These are phyloP conservation scores for Russula ochroleuca DNA, from an alignment of 768 basidiomycete genomes.

Conservation along the genomic window DNA sequence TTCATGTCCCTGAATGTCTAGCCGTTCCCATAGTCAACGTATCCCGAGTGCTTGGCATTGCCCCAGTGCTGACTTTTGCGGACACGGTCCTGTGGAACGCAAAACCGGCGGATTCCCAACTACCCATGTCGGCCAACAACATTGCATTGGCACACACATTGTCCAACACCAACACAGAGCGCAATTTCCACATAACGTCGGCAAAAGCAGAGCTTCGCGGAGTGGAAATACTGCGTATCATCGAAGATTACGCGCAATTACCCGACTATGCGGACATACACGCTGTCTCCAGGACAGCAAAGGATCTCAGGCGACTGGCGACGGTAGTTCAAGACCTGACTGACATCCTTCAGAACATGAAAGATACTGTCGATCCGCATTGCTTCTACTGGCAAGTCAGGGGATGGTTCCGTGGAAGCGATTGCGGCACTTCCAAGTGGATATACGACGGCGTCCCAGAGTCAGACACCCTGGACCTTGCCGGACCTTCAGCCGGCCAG, in stretches of 20 bases:
- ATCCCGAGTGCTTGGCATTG: conserved; percentile 74
- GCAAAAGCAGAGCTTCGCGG: conserved; percentile 83
- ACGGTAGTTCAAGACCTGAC: conserved; percentile 69
- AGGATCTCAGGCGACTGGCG: conserved; percentile 66
- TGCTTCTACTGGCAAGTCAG: conserved; percentile 87
- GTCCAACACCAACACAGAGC: conserved; percentile 82
- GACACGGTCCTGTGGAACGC: conserved; percentile 96
- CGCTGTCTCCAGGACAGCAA: conserved; percentile 61
- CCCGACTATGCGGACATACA: conserved; percentile 61
- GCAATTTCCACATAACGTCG: conserved; percentile 80
- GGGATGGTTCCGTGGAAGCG: conserved; percentile 80
- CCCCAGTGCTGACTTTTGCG: conserved; percentile 91
- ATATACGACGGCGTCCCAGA: conserved; percentile 73
- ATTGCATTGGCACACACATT: conserved; percentile 70
- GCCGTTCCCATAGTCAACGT: conserved; percentile 73
- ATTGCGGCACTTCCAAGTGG: conserved; percentile 52
- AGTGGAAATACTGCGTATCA: conserved; percentile 78
- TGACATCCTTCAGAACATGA: conserved; percentile 62
- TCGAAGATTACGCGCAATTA: conserved; percentile 80
- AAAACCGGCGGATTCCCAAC: conserved; percentile 52
- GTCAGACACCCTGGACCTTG: conserved; percentile 56
- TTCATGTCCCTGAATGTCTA: conserved; percentile 69
- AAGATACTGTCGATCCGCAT: conserved; percentile 72
- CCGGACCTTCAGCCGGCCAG: conserved; percentile 93
- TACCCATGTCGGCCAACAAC: conserved; percentile 65